Percentiles rank a stretch among this genome's conserved stretches.
phyloP scores from a whole-genome alignment of 2,329 filamentous ascomycete genomes.

The Paradendryphiella salina region DNA sequence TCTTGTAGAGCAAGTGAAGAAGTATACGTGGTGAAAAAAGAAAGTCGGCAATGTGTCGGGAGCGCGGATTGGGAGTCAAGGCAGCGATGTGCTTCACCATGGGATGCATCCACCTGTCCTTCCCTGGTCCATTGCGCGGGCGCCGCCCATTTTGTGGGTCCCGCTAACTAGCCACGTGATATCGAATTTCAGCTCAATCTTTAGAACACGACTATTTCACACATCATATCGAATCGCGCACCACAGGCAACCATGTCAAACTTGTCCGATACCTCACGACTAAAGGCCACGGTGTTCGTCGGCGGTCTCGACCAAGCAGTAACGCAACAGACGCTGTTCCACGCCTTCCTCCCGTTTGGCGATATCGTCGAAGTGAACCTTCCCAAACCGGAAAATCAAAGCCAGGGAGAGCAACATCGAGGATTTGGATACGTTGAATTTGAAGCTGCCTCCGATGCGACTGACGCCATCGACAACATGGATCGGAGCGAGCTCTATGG shows the following conservation, averaged over 20 bases:
- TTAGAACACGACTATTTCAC: constrained; percentile 2
- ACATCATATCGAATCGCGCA: constrained; percentile 2
- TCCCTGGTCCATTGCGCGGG: constrained; percentile 29
- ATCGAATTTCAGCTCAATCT: constrained; percentile 24
- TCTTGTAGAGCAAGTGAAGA: constrained; percentile 16
- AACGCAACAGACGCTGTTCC: constrained; percentile 73
- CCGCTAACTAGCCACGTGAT: constrained; percentile 28
- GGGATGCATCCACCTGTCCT: constrained; percentile 44
- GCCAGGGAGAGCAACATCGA: constrained; percentile 76
- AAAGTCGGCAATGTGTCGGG: constrained; percentile 27
- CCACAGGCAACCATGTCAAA: constrained; percentile 30
- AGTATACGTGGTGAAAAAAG: constrained; percentile 22
- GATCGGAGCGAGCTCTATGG: constrained; percentile 95
- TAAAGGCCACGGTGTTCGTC: constrained; percentile 91
- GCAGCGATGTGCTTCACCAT: constrained; percentile 35
- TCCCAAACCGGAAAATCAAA: constrained; percentile 82
- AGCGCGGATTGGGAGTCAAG: constrained; percentile 23
- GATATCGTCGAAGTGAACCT: constrained; percentile 90
- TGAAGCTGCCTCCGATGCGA: constrained; percentile 80
- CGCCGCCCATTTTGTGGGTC: constrained; percentile 17
- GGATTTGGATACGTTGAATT: constrained; percentile 98
- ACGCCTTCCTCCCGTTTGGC: constrained; percentile 95
- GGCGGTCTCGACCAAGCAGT: constrained; percentile 83
- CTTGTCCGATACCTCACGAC: constrained; percentile 81
- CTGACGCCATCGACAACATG: constrained; percentile 98